Percentiles rank a stretch among this genome's conserved stretches.
Conservation (phyloP, 2,329 filamentous ascomycete genomes). For the Penicillium thymicola region DNA sequence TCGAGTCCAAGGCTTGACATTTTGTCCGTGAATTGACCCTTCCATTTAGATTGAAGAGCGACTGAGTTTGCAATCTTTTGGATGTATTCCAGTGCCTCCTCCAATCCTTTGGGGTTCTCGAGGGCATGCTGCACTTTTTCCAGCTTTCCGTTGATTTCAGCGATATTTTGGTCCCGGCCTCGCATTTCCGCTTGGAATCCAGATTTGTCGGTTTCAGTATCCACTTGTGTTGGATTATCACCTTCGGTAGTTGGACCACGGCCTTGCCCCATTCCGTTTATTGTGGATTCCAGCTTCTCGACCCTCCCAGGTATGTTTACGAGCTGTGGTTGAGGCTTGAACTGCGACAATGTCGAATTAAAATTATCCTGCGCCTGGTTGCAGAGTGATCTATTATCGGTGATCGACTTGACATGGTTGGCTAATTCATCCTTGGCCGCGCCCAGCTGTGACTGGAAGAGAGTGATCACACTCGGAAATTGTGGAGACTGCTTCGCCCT, state of each 20-base stretch:
- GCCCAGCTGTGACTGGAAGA: slow-evolving; percentile 17
- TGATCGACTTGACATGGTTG: neutral
- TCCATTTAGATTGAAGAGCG: neutral
- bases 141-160: neutral
- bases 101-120: neutral
- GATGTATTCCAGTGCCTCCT: neutral
- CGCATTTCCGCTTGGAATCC: neutral
- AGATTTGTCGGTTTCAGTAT: neutral
- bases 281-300: slow-evolving; percentile 17
- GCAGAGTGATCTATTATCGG: neutral
- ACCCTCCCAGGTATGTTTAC: slow-evolving; percentile 9
- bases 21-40: neutral
- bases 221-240: neutral
- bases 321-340: neutral
- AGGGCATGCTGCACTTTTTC: neutral
- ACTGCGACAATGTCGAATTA: neutral
- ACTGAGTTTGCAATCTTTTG: neutral
- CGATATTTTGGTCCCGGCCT: neutral
- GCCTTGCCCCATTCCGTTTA: slow-evolving; percentile 1
- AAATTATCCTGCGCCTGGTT: neutral
- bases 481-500: slow-evolving; percentile 16
- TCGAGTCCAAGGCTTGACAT: neutral
- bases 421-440: slow-evolving; percentile 9
- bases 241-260: neutral
- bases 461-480: slow-evolving; percentile 26